Evolutionary conservation across 164 flowering plant species (phyloP), one percentile per base, ranked within the genome.

Genomic region (Chimonanthus salicifolius): DNA sequence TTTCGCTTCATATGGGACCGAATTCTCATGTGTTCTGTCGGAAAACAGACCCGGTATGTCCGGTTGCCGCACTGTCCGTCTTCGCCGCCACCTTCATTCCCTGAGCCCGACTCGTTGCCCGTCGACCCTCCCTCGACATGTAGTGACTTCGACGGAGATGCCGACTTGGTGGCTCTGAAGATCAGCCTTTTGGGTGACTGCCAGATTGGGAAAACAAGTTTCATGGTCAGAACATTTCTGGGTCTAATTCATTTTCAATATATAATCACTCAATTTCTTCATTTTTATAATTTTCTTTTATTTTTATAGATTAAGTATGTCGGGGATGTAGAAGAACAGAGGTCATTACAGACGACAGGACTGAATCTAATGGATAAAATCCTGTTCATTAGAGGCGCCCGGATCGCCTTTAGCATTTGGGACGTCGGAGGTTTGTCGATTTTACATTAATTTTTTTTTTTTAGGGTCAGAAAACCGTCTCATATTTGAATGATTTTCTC

Each of bases 201-300:
- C 74, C 94, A 90, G 69, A 89, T 87, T 85, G 98, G 98, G 8
- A 94, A 94, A 82, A 92, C 99, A 9, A 91, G 89, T 75, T 94
- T 94, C 75, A 75, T 94, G 87, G 99, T 94, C 10, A 84, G 88
- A 71, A 6, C 11, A 7, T 1, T n/a, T 67, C 47, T 10, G 4
- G 60, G 60, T 13, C 16, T 54, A n/a, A 2, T 11, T 54, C 60
- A 54, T n/a, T 54, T 51, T 10, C 58, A 51, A n/a, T 54, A 11
- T 54, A 3, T 9, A 4, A 54, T 2, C 1, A 13, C 11, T 4
- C 16, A 54, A 54, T 11, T 54, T 54, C 60, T 54, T 33, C 16
- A n/a, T 54, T n/a, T 54, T 54, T 54, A n/a, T 54, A 11, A n/a
- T 54, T 54, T 54, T 54, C 16, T 11, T 45, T 70, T 7, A 48